Base-by-base conservation (phyloP, 2,329 filamentous ascomycete species). In the Aspergillus arachidicola region DNA sequence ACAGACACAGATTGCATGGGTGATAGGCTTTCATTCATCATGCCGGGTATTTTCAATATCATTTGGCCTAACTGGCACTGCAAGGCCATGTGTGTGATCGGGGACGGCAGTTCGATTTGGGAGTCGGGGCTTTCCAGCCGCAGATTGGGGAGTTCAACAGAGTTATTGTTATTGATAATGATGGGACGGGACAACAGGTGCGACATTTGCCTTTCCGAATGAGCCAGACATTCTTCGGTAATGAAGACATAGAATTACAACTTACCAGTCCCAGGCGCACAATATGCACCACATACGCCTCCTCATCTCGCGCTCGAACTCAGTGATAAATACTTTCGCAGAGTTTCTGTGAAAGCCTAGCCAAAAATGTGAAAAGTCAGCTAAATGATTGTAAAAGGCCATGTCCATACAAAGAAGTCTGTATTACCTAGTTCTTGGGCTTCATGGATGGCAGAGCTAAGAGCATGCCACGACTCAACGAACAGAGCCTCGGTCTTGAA, bases 181-280 rank as follows among this genome's bases (percentile, higher is more conserved):
- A 79, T 74, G 0, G 82, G 81, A 5, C 82, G 76, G 10, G 77
- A 78, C 7, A 83, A 69, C 69, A 82, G 74, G 7, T 79, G 67
- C 2, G 78, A 77, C 73, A 83, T 82, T 72, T 74, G 77, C 75
- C 76, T 76, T 70, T 16, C 36, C 43, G 3, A 32, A 38, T 66
- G 30, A 61, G 59, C 56, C 23, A 26, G 9, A 19, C 3, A 4
- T 50, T 50, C 23, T 30, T 6, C 32, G 4, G 10, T 57, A 6
- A 4, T 2, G 26, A 58, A 59, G 9, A 16, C 10, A 16, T 7
- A 68, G 5, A 36, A 19, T 34, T 6, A 73, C 69, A 53, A 38
- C 66, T 57, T 72, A 82, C 81, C 81, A 83, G 58, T 83, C 82
- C 82, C 82, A 84, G 43, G 78, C 66, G 64, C 81, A 83, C 14